phyloP scores from a whole-genome alignment of 2,329 filamentous ascomycete species.

The Waltergamsia citrina region DNA sequence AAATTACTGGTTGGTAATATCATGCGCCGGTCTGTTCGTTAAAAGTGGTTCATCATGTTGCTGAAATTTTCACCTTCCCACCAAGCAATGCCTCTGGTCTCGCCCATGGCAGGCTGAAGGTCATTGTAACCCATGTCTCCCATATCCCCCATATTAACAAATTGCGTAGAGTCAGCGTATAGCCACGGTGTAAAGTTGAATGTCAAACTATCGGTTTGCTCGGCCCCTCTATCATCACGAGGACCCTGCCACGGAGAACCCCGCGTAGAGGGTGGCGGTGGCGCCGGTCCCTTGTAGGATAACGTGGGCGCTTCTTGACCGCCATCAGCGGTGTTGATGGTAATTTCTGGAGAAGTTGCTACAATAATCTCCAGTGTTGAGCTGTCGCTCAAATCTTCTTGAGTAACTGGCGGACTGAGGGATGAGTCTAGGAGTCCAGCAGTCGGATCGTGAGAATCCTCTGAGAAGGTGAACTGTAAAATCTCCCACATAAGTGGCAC shows the following conservation, averaged over 20 bases:
- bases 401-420: constrained; percentile 19
- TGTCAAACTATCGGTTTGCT: constrained; percentile 24
- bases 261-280: constrained; percentile 11
- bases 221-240: constrained; percentile 17
- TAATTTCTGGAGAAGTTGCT: constrained; percentile 39
- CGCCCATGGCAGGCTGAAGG: constrained; percentile 7
- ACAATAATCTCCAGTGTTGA: constrained; percentile 38
- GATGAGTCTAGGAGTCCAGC: constrained; percentile 33
- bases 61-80: constrained; percentile 29
- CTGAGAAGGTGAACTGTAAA: constrained; percentile 33
- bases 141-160: constrained; percentile 25
- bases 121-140: constrained; percentile 20
- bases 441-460: constrained; percentile 22
- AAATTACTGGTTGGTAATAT: no score
- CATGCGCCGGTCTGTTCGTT: no score
- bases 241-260: constrained; percentile 10
- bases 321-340: constrained; percentile 39
- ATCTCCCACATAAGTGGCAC: constrained; percentile 44
- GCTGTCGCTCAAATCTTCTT: constrained; percentile 23
- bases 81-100: constrained; percentile 21
- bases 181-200: constrained; percentile 32
- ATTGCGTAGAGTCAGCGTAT: constrained; percentile 29
- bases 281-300: constrained; percentile 19
- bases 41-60: constrained; percentile 26
- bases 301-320: constrained; percentile 36